Conservation (phyloP, 495 filamentous ascomycete species). For the Physcia stellaris region DNA sequence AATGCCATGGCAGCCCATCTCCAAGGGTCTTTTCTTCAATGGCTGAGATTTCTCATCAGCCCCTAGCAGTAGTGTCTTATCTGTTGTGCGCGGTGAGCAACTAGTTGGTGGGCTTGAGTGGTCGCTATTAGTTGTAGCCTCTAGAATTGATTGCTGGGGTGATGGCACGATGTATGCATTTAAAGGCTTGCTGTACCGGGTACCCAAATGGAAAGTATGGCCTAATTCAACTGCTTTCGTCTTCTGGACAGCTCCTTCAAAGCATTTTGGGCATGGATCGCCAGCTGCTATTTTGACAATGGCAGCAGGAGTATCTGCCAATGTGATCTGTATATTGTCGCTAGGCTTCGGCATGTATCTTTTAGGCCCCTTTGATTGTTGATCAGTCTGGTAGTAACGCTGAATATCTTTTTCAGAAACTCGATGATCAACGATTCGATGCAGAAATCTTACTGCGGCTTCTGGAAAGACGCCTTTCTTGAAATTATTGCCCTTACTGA, state of each 20-base stretch:
- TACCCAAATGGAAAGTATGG: conserved; percentile 90
- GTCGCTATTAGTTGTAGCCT: conserved; percentile 15
- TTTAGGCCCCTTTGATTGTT: background rate
- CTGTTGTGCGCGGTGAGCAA: background rate
- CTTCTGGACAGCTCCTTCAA: conserved; percentile 44
- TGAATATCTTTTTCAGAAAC: background rate
- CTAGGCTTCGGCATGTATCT: background rate
- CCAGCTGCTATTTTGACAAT: conserved; percentile 50
- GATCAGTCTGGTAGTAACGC: conserved; percentile 8
- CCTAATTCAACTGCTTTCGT: conserved; percentile 76
- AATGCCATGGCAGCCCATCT: conserved; percentile 96
- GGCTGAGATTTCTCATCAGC: background rate
- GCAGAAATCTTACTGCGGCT: background rate
- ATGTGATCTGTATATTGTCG: background rate
- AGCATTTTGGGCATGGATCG: conserved; percentile 61
- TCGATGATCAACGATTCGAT: conserved; percentile 6
- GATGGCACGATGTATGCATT: conserved; percentile 38
- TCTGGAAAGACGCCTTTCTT: background rate
- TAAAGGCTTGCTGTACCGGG: conserved; percentile 68
- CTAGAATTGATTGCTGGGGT: conserved; percentile 5
- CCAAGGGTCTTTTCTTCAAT: conserved; percentile 32
- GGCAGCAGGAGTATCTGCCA: conserved; percentile 27
- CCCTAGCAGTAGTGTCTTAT: background rate
- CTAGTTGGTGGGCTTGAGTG: conserved; percentile 3
- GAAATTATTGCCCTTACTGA: background rate